phyloP scores from a whole-genome alignment of 2,329 filamentous ascomycete species.

The Pseudogymnoascus sp. region DNA sequence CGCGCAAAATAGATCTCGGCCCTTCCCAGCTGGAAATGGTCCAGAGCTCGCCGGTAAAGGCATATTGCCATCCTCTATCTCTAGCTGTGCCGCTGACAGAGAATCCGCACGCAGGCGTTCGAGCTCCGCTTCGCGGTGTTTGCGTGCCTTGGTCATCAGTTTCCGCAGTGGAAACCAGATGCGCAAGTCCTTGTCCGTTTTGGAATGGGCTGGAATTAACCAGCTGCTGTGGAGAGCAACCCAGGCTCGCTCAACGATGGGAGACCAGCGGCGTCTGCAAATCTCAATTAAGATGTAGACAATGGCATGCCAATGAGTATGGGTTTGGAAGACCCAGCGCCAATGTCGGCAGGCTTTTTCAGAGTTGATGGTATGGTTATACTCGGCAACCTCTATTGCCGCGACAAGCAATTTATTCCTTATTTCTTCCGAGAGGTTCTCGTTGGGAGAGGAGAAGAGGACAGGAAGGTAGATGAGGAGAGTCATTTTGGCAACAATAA shows the following conservation, averaged over 20 bases:
- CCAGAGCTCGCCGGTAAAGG: slow-evolving; percentile 26
- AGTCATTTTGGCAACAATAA: slow-evolving; percentile 47
- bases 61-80: slow-evolving; percentile 19
- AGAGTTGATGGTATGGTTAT: slow-evolving; percentile 48
- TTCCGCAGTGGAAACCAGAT: slow-evolving; percentile 14
- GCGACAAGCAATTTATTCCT: slow-evolving; percentile 40
- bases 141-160: slow-evolving; percentile 15
- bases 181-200: neutral
- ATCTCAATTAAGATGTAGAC: neutral
- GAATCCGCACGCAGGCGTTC: slow-evolving; percentile 24
- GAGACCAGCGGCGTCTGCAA: slow-evolving; percentile 10
- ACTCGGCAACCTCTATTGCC: slow-evolving; percentile 48
- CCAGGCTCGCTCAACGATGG: slow-evolving; percentile 17
- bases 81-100: slow-evolving; percentile 19
- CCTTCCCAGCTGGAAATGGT: slow-evolving; percentile 18
- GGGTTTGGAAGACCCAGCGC: neutral
- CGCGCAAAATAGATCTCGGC: slow-evolving; percentile 20
- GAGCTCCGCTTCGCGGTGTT: slow-evolving; percentile 29
- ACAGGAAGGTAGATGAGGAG: slow-evolving; percentile 46
- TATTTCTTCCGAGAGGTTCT: slow-evolving; percentile 32
- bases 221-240: slow-evolving; percentile 10
- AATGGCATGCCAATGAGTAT: neutral
- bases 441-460: slow-evolving; percentile 35
- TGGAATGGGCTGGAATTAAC: neutral
- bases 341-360: slow-evolving; percentile 36